phyloP scores from a whole-genome alignment of 139 green algal genomes.

The Coccomyxa sp. region DNA sequence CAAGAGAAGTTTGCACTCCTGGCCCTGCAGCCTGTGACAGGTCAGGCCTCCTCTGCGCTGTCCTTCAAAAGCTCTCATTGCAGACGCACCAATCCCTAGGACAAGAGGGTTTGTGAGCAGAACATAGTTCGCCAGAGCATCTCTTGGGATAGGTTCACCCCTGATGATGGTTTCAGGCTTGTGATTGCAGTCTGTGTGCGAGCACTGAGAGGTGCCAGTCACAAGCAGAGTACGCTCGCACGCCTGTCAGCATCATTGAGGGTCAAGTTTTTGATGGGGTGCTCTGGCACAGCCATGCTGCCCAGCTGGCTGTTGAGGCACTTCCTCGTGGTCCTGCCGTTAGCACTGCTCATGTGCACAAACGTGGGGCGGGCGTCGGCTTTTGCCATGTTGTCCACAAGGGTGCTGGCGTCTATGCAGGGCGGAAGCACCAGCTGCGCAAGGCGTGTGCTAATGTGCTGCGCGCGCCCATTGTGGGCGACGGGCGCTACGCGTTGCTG shows the following conservation, averaged over 20 bases:
- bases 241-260: too few species aligned
- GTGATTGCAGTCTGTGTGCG: neutral
- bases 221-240: too few species aligned
- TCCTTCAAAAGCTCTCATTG: neutral
- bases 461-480: conserved; percentile 35
- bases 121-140: neutral
- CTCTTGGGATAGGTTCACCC: neutral
- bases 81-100: neutral
- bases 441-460: conserved; percentile 34
- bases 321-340: neutral
- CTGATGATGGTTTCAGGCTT: too few species aligned
- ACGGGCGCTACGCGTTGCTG: conserved; percentile 21
- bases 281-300: too few species aligned
- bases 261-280: too few species aligned
- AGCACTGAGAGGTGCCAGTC: too few species aligned
- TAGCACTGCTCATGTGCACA: neutral
- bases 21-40: conserved; percentile 24
- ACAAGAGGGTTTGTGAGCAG: neutral
- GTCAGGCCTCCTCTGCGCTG: neutral
- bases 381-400: neutral
- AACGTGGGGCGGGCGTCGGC: neutral
- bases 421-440: conserved; percentile 52
- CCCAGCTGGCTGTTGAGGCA: neutral
- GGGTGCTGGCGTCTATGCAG: neutral
- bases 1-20: conserved; percentile 24